Percentiles rank a stretch among this genome's conserved stretches.
These are phyloP conservation scores for Leishmania amazonensis DNA, from an alignment of 208 protist genomes.

Conservation along the genomic window DNA sequence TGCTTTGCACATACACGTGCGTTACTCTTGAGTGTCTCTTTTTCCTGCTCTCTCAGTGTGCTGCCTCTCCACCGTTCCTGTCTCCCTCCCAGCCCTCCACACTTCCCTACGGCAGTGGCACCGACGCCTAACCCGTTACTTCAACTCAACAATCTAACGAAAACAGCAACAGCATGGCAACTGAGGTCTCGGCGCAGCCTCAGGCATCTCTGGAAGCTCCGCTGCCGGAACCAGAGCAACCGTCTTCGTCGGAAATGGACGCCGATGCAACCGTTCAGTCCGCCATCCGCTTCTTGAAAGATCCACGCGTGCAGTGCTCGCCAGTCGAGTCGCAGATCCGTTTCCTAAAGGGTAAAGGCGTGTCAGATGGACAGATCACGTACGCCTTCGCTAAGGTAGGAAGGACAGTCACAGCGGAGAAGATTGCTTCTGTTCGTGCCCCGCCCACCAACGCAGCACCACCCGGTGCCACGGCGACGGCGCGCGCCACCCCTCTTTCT, in stretches of 20 bases:
- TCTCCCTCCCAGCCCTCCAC: background rate
- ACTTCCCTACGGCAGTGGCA: background rate
- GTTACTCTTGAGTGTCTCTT: background rate
- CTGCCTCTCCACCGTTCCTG: background rate
- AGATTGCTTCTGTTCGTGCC: conserved; percentile 40
- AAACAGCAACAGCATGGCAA: background rate
- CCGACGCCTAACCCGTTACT: background rate
- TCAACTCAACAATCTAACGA: background rate
- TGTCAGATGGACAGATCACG: conserved; percentile 65
- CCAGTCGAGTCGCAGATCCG: conserved; percentile 60
- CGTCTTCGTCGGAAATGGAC: conserved; percentile 20
- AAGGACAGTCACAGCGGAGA: conserved; percentile 43
- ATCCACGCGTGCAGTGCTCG: conserved; percentile 59
- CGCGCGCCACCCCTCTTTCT: background rate
- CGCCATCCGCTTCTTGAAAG: conserved; percentile 68
- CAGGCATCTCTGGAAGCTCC: conserved; percentile 7
- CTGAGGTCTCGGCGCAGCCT: background rate
- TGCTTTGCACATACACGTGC: background rate
- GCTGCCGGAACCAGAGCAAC: conserved; percentile 27
- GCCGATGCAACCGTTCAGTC: conserved; percentile 37
- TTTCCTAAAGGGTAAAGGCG: conserved; percentile 79
- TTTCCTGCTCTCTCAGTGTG: background rate
- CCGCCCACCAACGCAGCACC: background rate
- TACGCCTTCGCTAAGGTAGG: conserved; percentile 67
- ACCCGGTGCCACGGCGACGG: background rate